Evolutionary conservation across 306 rosid species (phyloP).

Genomic region (Dryas drummondii): DNA sequence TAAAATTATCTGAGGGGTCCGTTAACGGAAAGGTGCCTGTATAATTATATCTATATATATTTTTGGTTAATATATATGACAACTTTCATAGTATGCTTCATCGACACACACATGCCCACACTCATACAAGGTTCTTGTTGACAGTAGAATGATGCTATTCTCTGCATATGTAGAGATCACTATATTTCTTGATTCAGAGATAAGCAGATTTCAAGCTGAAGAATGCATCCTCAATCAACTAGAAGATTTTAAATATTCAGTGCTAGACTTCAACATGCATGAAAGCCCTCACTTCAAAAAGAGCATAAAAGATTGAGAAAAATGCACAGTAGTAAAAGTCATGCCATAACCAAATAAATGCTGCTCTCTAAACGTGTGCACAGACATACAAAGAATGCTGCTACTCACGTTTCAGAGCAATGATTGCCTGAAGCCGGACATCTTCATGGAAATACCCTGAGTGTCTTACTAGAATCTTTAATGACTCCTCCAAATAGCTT

Average conservation of each 20-base stretch:
- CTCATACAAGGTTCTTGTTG: no score
- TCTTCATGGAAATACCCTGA: conserved; percentile 92
- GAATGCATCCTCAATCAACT: neutral
- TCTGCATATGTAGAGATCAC: neutral
- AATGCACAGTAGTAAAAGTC: no score
- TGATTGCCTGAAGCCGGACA: conserved; percentile 96
- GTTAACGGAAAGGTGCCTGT: no score
- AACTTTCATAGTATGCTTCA: no score
- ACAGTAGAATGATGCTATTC: neutral
- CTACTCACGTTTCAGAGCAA: conserved; percentile 73
- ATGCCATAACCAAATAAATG: neutral
- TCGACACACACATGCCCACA: no score
- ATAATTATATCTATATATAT: no score
- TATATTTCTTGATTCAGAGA: no score
- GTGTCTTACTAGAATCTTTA: conserved; percentile 76
- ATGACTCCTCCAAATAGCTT: conserved; percentile 95
- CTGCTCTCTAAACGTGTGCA: neutral
- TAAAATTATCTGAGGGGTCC: no score
- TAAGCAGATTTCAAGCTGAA: neutral
- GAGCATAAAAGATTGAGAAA: no score
- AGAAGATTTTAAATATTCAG: neutral
- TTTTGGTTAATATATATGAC: no score
- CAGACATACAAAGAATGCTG: conserved; percentile 11
- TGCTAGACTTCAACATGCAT: no score
- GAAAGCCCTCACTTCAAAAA: no score